phyloP scores from a whole-genome alignment of 257 asterid genomes.

The Solanum commersonii region DNA sequence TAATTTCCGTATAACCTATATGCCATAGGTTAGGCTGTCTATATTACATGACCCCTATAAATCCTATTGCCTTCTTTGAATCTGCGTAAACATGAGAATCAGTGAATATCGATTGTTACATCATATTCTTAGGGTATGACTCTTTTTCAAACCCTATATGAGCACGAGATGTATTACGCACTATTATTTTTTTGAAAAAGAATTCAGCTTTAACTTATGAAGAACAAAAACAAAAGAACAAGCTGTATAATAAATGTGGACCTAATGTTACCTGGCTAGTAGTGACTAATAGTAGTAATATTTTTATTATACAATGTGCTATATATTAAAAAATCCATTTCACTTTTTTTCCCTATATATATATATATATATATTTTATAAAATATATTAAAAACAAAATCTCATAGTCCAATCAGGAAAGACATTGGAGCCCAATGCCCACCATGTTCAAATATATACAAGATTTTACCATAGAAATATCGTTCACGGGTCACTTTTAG shows the following conservation, averaged over 20 bases:
- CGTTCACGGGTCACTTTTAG: not conserved
- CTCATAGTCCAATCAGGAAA: not conserved
- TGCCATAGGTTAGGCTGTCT: not conserved
- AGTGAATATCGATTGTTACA: not conserved
- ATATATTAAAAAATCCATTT: not conserved
- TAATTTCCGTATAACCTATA: not conserved
- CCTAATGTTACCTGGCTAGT: not conserved
- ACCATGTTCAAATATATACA: not conserved
- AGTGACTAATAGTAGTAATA: not conserved
- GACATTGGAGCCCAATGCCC: not conserved
- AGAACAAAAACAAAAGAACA: not conserved
- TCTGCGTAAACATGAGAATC: not conserved
- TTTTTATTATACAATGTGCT: not conserved
- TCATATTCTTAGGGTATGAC: not conserved
- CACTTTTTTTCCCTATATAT: no score
- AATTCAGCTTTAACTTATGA: not conserved
- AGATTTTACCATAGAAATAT: not conserved
- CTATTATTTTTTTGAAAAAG: fast-evolving
- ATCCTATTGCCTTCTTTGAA: not conserved
- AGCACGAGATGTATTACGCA: not conserved
- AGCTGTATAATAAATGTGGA: not conserved
- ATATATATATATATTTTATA: not conserved
- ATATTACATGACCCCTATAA: not conserved
- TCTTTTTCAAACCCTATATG: not conserved
- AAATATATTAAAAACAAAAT: not conserved